Base-by-base conservation (phyloP, 768 basidiomycete species). In the Kwoniella botswanensis region DNA sequence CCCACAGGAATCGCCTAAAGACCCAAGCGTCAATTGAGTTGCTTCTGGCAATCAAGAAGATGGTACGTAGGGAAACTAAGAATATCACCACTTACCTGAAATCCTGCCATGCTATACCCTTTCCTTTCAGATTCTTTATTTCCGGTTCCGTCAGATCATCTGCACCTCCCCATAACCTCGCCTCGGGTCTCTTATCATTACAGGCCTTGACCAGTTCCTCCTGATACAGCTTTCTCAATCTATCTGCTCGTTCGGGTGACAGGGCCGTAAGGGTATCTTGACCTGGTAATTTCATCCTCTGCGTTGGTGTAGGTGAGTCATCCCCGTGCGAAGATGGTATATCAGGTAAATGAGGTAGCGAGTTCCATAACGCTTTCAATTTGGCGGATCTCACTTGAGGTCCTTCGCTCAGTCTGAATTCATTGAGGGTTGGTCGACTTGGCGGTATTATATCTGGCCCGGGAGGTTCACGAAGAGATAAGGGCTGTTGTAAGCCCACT, bases 151-250 rank as follows among this genome's bases (percentile, higher is more conserved):
- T 13, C 21, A 74, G 53, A 61, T 83, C 78, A 65, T 82, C 82
- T 26, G 78, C 71, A 7, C 78, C 79, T 43, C 82, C 82, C 82
- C 82, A 83, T 62, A 83, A 70, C 53, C 78, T 74, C 42, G 82
- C 82, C 41, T 77, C 73, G 17, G 81, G 79, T 67, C 81, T 61
- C 12, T 78, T 72, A 68, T 79, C 75, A 53, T 68, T 75, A 72
- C 81, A 81, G 61, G 82, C 71, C n/a, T 74, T 85, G 67, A 91
- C 84, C 53, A 97, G 84, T 80, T 96, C 94, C 74, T 88, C 87
- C 74, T 92, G 89, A 84, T 96, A 96, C 84, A 89, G 87, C 58
- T 86, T 87, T 76, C 89, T 86, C 74, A 93, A 85, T 76, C 87
- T 84, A 75, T 89, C 87, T 17, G 90, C 93, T 70, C 87, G 81